phyloP scores from a whole-genome alignment of 2,329 filamentous ascomycete species.

The Ophiostoma novo-ulmi region DNA sequence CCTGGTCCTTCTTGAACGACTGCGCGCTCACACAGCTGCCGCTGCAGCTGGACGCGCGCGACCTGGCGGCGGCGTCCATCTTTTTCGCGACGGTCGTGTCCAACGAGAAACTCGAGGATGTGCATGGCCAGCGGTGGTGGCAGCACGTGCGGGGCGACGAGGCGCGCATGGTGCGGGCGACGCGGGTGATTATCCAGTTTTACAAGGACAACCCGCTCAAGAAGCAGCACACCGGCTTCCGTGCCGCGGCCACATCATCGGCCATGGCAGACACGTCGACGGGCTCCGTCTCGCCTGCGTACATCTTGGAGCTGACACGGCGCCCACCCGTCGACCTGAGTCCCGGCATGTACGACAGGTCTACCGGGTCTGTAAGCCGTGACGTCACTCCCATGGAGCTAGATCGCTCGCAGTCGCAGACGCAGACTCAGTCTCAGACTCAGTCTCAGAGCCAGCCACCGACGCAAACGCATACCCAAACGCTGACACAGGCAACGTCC shows the following conservation, averaged over 20 bases:
- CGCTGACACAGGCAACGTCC: not conserved
- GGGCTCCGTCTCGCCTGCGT: conserved; percentile 44
- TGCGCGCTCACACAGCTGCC: conserved; percentile 79
- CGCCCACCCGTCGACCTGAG: conserved; percentile 38
- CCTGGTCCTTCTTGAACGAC: conserved; percentile 91
- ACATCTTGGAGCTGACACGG: conserved; percentile 52
- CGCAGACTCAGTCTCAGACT: conserved; percentile 15
- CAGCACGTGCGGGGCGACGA: conserved; percentile 67
- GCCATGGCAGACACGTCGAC: not conserved
- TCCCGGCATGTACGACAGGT: conserved; percentile 11
- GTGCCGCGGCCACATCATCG: conserved; percentile 4
- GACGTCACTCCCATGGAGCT: conserved; percentile 28
- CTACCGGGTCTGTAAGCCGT: conserved; percentile 18
- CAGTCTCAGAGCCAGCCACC: conserved; percentile 11
- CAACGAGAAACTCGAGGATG: conserved; percentile 68
- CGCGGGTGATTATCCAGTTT: conserved; percentile 68
- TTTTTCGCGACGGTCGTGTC: conserved; percentile 80
- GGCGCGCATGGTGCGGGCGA: conserved; percentile 64
- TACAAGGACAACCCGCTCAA: conserved; percentile 60
- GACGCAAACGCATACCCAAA: conserved; percentile 9
- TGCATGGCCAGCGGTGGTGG: conserved; percentile 82
- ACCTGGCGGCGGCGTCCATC: conserved; percentile 78
- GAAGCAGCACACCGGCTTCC: conserved; percentile 38
- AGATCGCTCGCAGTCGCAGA: conserved; percentile 21
- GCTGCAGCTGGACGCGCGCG: conserved; percentile 69